A percentile compares a stretch with the other conserved stretches of the same genome.
These are phyloP conservation scores for Metschnikowia gelsemii DNA, from an alignment of 805 yeast species.

Conservation along the genomic window DNA sequence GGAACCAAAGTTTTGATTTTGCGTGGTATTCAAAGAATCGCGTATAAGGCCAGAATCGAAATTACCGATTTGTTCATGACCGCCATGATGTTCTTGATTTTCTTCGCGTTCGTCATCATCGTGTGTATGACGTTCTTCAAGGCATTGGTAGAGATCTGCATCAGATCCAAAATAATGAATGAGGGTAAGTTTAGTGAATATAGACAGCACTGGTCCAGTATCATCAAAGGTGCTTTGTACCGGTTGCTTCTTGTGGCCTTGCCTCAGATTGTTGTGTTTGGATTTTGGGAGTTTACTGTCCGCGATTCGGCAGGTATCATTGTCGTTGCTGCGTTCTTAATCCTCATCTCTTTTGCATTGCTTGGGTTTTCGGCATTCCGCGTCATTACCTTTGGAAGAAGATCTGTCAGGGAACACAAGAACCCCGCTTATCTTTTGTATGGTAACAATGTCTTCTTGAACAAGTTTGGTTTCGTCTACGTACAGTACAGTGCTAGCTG, in stretches of 20 bases:
- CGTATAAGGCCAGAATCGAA: constrained; percentile 81
- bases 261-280: constrained; percentile 79
- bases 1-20: constrained; percentile 72
- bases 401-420: constrained; percentile 68
- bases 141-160: constrained; percentile 62
- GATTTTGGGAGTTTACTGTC: constrained; percentile 86
- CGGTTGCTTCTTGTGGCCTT: constrained; percentile 80
- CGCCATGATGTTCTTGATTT: constrained; percentile 77
- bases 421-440: constrained; percentile 90
- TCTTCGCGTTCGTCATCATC: constrained; percentile 64
- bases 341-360: constrained; percentile 56
- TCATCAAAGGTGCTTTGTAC: constrained; percentile 85
- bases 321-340: constrained; percentile 73
- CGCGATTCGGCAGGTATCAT: constrained; percentile 82
- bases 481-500: constrained; percentile 86
- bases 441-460: constrained; percentile 78
- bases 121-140: constrained; percentile 62
- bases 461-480: constrained; percentile 88
- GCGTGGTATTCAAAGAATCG: constrained; percentile 90
- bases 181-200: constrained; percentile 70
- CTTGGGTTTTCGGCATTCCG: constrained; percentile 70
- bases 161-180: constrained; percentile 56
- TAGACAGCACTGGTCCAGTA: constrained; percentile 78
- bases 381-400: constrained; percentile 72
- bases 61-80: constrained; percentile 84